Conservation (phyloP, 2,329 filamentous ascomycete genomes). For the Neonectria hederae region DNA sequence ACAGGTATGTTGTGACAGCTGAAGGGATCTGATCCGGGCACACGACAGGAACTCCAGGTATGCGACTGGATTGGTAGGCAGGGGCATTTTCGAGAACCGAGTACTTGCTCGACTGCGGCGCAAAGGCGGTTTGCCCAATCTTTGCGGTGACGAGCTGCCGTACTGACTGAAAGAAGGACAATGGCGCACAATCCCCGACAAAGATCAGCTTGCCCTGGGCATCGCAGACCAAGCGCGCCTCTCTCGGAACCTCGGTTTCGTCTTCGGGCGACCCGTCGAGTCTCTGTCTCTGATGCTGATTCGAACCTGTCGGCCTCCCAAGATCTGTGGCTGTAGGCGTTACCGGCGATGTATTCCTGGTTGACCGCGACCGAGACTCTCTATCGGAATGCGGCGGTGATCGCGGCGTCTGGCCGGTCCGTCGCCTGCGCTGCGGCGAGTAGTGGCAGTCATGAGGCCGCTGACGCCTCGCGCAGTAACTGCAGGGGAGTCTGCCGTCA, state of each 20-base stretch:
- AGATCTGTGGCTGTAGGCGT: slow-evolving; percentile 21
- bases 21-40: slow-evolving; percentile 38
- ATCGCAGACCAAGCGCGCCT: slow-evolving; percentile 62
- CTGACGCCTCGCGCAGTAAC: slow-evolving; percentile 58
- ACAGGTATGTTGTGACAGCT: slow-evolving; percentile 50
- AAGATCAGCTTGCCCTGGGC: slow-evolving; percentile 64
- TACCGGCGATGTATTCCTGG: slow-evolving; percentile 29
- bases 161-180: slow-evolving; percentile 66
- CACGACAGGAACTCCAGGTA: slow-evolving; percentile 42
- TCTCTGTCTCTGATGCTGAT: neutral
- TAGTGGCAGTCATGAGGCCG: slow-evolving; percentile 58
- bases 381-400: slow-evolving; percentile 36
- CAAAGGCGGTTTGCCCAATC: slow-evolving; percentile 60
- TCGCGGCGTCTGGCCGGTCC: slow-evolving; percentile 36
- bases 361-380: slow-evolving; percentile 29
- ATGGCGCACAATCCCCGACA: slow-evolving; percentile 64
- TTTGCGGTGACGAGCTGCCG: slow-evolving; percentile 60
- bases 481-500: slow-evolving; percentile 62
- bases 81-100: slow-evolving; percentile 59
- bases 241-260: slow-evolving; percentile 63
- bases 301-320: slow-evolving; percentile 3
- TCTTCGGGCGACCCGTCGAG: slow-evolving; percentile 51
- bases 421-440: slow-evolving; percentile 55
- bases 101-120: slow-evolving; percentile 60
- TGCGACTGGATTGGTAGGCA: slow-evolving; percentile 34